Evolutionary conservation across 140 eudicot genomes (phyloP), one percentile per base, ranked within the genome.

Genomic region (Ambrosia hybrid): DNA sequence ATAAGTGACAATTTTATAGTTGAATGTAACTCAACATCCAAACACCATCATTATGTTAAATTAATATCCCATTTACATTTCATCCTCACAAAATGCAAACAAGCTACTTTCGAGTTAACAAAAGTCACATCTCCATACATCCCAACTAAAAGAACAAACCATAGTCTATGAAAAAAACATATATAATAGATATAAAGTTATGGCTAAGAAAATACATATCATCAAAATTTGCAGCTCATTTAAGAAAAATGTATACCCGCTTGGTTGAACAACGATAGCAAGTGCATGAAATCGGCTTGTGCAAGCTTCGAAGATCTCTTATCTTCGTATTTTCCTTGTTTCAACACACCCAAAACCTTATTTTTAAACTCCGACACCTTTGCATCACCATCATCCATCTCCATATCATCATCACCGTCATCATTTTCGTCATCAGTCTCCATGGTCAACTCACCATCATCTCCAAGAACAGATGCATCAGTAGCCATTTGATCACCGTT

Each of bases 211-310:
- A 57, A 38, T 17, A 4, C 57, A 52, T 12, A 33, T 13, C 26
- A 48, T 4, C 0, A 60, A 43, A 15, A 46, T 6, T 49, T 65
- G 55, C 39, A 63, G 41, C 46, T 43, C 55, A 37, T 17, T 78
- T 70, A 91, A 65, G 92, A 81, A 76, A 93, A 93, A 76, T 93
- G 98, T 17, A 93, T 90, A 36, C 96, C 97, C 65, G 87, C 96
- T 78, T 83, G 72, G 66, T 93, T 93, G 37, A 93, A 93, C 38
- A 90, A 59, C 17, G 98, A 86, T n/a, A 93, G 80, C 57, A 93
- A 80, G 80, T 85, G 89, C 90, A 90, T 93, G 73, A 93, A 90
- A 82, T 93, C 97, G 0, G 82, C 92, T 70, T 93, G 97, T 26
- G 85, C 67, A 55, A 93, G 98, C 78, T 93, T 93, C 9, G 96